Evolutionary conservation across 208 protist species (phyloP).

Genomic region (Trypanosoma mega): DNA sequence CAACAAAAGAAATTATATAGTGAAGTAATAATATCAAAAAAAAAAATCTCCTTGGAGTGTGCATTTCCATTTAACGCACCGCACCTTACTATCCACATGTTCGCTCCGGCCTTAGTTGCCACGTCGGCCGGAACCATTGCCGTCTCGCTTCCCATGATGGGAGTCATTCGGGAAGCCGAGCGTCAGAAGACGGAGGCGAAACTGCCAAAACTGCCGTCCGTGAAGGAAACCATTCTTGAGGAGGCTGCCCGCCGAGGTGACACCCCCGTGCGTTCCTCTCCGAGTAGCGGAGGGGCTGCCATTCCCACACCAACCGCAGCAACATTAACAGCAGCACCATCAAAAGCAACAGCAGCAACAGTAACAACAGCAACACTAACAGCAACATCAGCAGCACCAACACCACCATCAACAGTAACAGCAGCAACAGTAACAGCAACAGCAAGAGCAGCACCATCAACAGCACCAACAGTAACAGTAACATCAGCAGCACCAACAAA

Average conservation of each 20-base stretch:
- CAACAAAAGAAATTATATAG: no score
- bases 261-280: no score
- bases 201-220: neutral
- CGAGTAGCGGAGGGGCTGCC: no score
- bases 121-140: neutral
- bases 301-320: no score
- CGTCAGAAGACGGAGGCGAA: neutral
- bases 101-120: no score
- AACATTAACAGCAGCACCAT: no score
- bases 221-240: neutral
- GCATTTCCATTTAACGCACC: no score
- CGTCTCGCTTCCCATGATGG: neutral
- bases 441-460: neutral
- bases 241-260: no score
- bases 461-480: neutral
- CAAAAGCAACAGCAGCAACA: neutral
- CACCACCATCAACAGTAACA: neutral
- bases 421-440: neutral
- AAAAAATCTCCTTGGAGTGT: no score
- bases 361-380: neutral
- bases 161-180: neutral
- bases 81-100: no score
- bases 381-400: neutral
- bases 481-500: neutral
- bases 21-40: no score